Evolutionary conservation across 345 rosid genomes (phyloP), one percentile per base, ranked within the genome.

Genomic region (Cardamine occulta): DNA sequence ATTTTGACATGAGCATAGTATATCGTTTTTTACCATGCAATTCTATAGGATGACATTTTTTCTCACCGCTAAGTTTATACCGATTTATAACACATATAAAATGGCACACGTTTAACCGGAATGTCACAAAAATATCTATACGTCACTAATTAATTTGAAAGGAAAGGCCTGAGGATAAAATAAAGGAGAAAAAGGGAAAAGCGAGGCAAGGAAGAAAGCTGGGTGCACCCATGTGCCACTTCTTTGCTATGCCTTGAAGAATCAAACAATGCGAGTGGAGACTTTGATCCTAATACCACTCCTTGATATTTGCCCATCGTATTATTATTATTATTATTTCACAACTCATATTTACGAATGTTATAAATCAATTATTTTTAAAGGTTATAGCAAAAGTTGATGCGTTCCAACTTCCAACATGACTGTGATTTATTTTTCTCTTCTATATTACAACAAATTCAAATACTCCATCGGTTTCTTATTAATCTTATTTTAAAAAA

Each of bases 191-290:
- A 73, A 24, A 3, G 8, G 23, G 11, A 34, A 45, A 63, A 45
- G 13, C 45, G 53, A 32, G 57, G 70, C 54, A 56, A 64, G 10
- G 45, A 54, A 54, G 61, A 73, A 66, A 74, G 73, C 42, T 48
- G 73, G 8, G 61, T 18, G 55, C 45, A 39, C 18, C 26, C 79
- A 75, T 67, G 79, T 75, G 79, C 62, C 73, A 49, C 68, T 37
- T 67, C 62, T 68, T 75, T 75, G 79, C 74, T 75, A 49, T 75
- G 79, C 68, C 79, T 75, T 67, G 61, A 75, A 75, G 74, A 67
- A 58, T 75, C 79, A 75, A 13, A 75, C 74, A 75, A 49, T 6
- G 58, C 53, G 24, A 39, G 63, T 68, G 79, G 74, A 39, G 55
- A 15, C 74, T 60, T 75, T 75, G 68, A 60, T 61, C 79, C 74